Evolutionary conservation across 1,284 basidiomycete species (phyloP), one percentile per base, ranked within the genome.

Genomic region (Leccinum subrobustum): DNA sequence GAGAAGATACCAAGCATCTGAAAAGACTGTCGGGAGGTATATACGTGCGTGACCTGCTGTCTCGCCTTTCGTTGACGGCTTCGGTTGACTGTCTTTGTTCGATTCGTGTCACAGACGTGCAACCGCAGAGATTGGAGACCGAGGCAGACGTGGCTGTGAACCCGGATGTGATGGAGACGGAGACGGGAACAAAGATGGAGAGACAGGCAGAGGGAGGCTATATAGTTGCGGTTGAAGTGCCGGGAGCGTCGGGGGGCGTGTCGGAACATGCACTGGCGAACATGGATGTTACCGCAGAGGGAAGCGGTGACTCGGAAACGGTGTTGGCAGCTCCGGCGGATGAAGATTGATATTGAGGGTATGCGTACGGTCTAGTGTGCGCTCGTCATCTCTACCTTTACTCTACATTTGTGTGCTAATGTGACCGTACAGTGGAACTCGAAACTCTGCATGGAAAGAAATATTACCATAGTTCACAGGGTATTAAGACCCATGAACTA

Each of bases 11-110:
- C 73, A 3, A 73, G 69, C 31, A 73, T 78, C 20, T 75, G 78
- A 54, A 75, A 78, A 35, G 76, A 79, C 20, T 85, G 84, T 65
- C 78, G 78, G 31, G 76, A 76, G 23, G 83, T 82, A 1, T 86
- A 75, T 64, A 68, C 73, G 83, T 82, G 64, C 51, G 81, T 75
- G 33, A 35, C n/a, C 27, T 27, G 27, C 27, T 27, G 8, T 50
- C 50, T 25, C 14, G 3, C 5, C 20, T 23, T 29, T n/a, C 27
- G 11, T 42, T 61, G 44, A 68, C 18, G 25, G 12, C 1, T 4
- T 12, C 57, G 16, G 51, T 12, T 33, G 33, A 53, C 52, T 2
- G 6, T 53, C 2, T 35, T 33, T 1, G n/a, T 33, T 27, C 3
- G 18, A 6, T 18, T 44, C 18, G 44, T 47, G 44, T 23, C 4